A percentile compares a stretch with the other conserved stretches of the same genome.
phyloP scores from a whole-genome alignment of 371 early-diverging fungal genomes.

The Fennellomyces sp. region DNA sequence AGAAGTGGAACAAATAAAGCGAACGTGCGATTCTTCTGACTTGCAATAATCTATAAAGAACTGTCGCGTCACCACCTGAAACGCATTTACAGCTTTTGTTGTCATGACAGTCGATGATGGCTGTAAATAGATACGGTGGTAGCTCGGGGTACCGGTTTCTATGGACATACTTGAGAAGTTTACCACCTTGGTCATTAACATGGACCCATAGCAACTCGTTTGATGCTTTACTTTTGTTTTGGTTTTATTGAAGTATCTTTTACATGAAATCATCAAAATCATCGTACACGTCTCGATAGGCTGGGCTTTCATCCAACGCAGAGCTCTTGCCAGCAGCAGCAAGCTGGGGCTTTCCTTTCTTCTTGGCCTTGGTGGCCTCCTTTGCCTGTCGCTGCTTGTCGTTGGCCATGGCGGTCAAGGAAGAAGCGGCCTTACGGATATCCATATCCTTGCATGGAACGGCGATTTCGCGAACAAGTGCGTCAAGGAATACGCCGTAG shows the following conservation, averaged over 20 bases:
- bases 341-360: constrained; percentile 70
- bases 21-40: too few species aligned
- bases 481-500: constrained; percentile 77
- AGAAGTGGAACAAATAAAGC: not conserved
- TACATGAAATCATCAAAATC: constrained; percentile 88
- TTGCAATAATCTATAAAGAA: not conserved
- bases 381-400: constrained; percentile 86
- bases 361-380: constrained; percentile 71
- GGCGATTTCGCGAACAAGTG: constrained; percentile 77
- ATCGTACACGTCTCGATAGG: constrained; percentile 59
- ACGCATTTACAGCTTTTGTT: not conserved
- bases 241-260: constrained; percentile 8
- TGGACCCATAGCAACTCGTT: too few species aligned
- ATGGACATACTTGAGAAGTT: too few species aligned
- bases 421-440: constrained; percentile 75
- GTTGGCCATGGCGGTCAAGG: constrained; percentile 82
- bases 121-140: too few species aligned
- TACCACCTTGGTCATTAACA: too few species aligned
- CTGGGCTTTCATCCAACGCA: constrained; percentile 37
- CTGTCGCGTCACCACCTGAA: not conserved
- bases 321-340: constrained; percentile 51
- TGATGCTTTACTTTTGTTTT: not conserved
- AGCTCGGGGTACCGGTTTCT: too few species aligned
- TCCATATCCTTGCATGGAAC: constrained; percentile 83
- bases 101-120: too few species aligned